Conservation (phyloP, 352 stramenopile species). For the Discostella stelligera region DNA sequence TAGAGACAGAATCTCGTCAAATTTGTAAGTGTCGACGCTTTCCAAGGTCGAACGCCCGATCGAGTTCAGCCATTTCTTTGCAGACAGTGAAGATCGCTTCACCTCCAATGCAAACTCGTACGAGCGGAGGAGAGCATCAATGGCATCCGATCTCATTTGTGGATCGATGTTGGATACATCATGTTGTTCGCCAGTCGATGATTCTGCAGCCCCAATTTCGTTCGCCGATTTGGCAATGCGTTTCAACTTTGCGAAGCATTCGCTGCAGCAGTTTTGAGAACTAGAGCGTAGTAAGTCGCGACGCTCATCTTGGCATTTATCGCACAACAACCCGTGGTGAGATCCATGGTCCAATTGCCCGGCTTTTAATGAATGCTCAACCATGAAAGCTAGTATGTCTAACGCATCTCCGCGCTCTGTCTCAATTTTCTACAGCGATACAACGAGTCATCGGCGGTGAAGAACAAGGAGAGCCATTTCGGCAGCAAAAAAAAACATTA, state of each 20-base stretch:
- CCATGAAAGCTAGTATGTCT: constrained; percentile 61
- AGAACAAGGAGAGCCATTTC: not conserved
- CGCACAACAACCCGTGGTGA: constrained; percentile 5
- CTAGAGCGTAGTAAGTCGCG: not conserved
- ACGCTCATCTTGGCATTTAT: constrained; percentile 21
- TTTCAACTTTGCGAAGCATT: constrained; percentile 32
- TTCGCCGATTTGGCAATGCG: constrained; percentile 33
- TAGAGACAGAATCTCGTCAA: constrained; percentile 12
- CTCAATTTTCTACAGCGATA: constrained; percentile 42
- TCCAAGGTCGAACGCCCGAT: constrained; percentile 42
- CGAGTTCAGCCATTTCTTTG: constrained; percentile 66
- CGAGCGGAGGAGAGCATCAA: constrained; percentile 60
- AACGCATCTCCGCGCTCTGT: constrained; percentile 71
- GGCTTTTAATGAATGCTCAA: constrained; percentile 48
- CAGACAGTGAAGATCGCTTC: constrained; percentile 55
- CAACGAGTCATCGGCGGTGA: not conserved
- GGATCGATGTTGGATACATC: not conserved
- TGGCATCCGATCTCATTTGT: constrained; percentile 28
- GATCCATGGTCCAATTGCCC: constrained; percentile 4
- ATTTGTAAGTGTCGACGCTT: constrained; percentile 1
- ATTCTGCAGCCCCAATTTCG: constrained; percentile 2
- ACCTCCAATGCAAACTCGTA: constrained; percentile 69
- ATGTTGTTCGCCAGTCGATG: constrained; percentile 3
- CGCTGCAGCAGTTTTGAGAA: constrained; percentile 6
- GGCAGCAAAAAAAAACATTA: constrained; percentile 1